Percentiles rank a stretch among this genome's conserved stretches.
Evolutionary conservation across 192 early-diverging fungal genomes (phyloP).

Genomic region (Haplosporangium gracile): DNA sequence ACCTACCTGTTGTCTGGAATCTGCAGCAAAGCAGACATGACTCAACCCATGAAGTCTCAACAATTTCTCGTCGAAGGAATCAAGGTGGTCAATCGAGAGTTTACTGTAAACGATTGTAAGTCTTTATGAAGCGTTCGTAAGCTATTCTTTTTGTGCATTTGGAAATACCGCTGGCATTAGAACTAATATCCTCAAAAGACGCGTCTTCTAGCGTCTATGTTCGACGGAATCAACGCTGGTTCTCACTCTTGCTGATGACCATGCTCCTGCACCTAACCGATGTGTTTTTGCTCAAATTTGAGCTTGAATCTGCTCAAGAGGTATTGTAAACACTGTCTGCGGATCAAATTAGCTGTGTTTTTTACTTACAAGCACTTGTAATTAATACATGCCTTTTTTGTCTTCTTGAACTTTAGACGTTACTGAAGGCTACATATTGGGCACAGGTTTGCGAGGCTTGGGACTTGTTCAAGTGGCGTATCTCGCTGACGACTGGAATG

Average conservation of each 20-base stretch:
- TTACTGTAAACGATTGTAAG: slow-evolving; percentile 48
- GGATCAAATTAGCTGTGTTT: slow-evolving; percentile 2
- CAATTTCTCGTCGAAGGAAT: slow-evolving; percentile 46
- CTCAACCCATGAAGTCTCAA: slow-evolving; percentile 37
- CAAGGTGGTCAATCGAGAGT: slow-evolving; percentile 51
- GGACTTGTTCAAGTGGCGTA: slow-evolving; percentile 38
- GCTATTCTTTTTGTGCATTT: neutral
- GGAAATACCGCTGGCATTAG: no score
- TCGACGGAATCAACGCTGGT: slow-evolving; percentile 44
- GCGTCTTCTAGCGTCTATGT: slow-evolving; percentile 23
- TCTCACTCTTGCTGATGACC: slow-evolving; percentile 40
- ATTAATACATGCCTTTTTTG: no score
- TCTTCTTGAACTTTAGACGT: slow-evolving; percentile 16
- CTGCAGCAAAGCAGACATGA: slow-evolving; percentile 57
- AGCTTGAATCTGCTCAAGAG: slow-evolving; percentile 35
- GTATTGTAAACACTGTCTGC: slow-evolving; percentile 4
- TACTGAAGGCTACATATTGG: slow-evolving; percentile 47
- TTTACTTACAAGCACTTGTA: no score
- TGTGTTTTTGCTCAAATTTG: slow-evolving; percentile 42
- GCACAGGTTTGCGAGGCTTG: slow-evolving; percentile 23
- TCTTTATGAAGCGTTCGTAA: neutral
- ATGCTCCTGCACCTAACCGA: slow-evolving; percentile 48
- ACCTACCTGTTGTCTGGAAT: slow-evolving; percentile 54
- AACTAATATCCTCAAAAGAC: slow-evolving; percentile 14
- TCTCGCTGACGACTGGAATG: slow-evolving; percentile 41